Evolutionary conservation across 2,329 filamentous ascomycete genomes (phyloP).

Genomic region (Penicillium sp.): DNA sequence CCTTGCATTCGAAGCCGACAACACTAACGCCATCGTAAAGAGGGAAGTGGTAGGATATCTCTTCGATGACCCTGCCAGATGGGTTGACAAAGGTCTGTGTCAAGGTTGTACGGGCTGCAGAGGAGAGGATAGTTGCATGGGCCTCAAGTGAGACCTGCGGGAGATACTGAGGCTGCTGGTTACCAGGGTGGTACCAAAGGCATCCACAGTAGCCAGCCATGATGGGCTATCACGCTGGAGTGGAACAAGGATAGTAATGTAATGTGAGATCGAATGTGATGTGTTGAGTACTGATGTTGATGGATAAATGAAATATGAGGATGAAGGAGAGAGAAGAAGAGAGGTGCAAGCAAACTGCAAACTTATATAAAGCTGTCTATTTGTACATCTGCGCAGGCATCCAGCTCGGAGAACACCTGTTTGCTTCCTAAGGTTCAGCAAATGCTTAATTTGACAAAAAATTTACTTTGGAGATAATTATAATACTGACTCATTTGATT

Average conservation of each 20-base stretch:
- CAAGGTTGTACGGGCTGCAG: slow-evolving; percentile 51
- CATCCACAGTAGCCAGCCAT: neutral
- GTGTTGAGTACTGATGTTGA: too few species aligned
- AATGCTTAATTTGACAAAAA: neutral
- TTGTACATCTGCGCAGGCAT: neutral
- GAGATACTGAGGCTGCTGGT: slow-evolving; percentile 43
- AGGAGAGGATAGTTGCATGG: slow-evolving; percentile 61
- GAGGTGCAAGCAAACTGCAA: neutral
- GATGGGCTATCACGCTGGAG: neutral
- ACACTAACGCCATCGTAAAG: slow-evolving; percentile 71
- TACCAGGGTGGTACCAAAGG: neutral
- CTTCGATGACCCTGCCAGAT: slow-evolving; percentile 44
- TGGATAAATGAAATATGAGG: too few species aligned
- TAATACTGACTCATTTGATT: neutral
- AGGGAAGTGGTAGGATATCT: slow-evolving; percentile 67
- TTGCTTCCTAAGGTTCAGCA: neutral
- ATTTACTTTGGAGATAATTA: neutral
- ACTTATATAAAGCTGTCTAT: neutral
- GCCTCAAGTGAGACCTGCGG: slow-evolving; percentile 58
- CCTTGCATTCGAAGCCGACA: slow-evolving; percentile 63
- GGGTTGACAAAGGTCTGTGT: slow-evolving; percentile 64
- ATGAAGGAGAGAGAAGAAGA: neutral
- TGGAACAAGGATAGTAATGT: neutral
- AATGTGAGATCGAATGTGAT: neutral
- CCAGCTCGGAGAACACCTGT: neutral